Conservation (phyloP, 306 rosid genomes). For the Boehmeria nivea region DNA sequence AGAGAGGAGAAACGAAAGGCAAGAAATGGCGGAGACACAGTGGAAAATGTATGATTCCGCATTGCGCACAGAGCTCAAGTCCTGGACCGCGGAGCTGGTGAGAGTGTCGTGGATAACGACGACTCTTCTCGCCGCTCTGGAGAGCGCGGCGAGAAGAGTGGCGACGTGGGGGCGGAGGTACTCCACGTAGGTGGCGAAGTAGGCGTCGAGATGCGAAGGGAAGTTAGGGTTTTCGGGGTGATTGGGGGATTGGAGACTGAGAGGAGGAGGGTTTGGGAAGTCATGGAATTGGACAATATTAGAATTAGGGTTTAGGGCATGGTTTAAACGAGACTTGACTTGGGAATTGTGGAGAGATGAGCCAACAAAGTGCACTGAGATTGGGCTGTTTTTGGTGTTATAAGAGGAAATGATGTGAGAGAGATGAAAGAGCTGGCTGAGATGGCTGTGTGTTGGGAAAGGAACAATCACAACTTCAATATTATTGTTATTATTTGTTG, state of each 20-base stretch:
- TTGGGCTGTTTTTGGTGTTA: neutral
- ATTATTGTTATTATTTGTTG: no score
- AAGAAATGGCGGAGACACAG: neutral
- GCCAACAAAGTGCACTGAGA: neutral
- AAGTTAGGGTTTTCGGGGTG: neutral
- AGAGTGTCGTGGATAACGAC: constrained; percentile 1
- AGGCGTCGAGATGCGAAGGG: neutral
- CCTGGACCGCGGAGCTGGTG: neutral
- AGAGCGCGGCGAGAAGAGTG: neutral
- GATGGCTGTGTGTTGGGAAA: constrained; percentile 72
- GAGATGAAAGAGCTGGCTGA: constrained; percentile 6
- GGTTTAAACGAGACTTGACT: neutral
- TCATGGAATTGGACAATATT: neutral
- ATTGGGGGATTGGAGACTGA: neutral
- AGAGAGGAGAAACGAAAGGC: neutral
- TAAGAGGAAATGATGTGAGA: neutral
- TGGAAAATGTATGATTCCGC: neutral
- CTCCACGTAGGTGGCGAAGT: neutral
- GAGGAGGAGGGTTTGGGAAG: neutral
- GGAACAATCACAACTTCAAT: constrained; percentile 42
- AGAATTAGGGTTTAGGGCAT: neutral
- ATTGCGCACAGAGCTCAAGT: neutral
- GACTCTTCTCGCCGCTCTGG: neutral
- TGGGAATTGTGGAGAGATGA: neutral
- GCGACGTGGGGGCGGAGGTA: neutral